Percentiles rank a stretch among this genome's conserved stretches.
phyloP scores from a whole-genome alignment of 2,329 filamentous ascomycete genomes.

The Ploettnerulaceae sp. region DNA sequence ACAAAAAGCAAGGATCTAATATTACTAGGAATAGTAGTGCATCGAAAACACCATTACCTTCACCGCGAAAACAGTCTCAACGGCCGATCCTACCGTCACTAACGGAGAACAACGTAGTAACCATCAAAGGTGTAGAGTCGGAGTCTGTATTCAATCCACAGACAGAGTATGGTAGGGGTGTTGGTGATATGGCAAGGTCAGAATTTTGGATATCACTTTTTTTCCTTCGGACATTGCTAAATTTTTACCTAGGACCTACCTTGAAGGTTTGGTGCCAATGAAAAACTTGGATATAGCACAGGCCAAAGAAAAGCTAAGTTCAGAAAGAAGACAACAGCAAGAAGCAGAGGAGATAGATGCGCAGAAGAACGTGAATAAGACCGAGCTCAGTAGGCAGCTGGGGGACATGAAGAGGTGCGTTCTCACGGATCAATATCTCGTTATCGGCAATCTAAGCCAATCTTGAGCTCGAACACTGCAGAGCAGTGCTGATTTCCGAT shows the following conservation, averaged over 20 bases:
- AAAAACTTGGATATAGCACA: neutral
- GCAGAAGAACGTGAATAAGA: neutral
- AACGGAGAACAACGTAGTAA: neutral
- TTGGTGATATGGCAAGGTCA: neutral
- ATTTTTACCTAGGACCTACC: neutral
- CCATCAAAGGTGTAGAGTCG: neutral
- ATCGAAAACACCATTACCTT: too few relatives aligned
- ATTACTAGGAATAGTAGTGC: too few relatives aligned
- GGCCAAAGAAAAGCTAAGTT: neutral
- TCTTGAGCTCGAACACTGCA: too few relatives aligned
- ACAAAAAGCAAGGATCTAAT: too few relatives aligned
- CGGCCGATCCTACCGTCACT: neutral
- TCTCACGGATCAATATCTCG: neutral
- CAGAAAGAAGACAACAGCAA: neutral
- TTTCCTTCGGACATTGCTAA: neutral
- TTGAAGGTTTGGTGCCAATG: neutral
- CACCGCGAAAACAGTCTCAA: too few relatives aligned
- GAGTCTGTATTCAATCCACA: neutral
- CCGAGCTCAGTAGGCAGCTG: neutral
- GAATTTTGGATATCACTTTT: neutral
- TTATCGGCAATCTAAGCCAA: too few relatives aligned
- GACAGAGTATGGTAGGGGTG: neutral
- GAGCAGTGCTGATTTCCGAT: too few relatives aligned
- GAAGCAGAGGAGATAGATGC: neutral
- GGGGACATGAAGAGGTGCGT: conserved; percentile 10